Evolutionary conservation across 2,329 filamentous ascomycete species (phyloP).

Genomic region (Penicillium sp.): DNA sequence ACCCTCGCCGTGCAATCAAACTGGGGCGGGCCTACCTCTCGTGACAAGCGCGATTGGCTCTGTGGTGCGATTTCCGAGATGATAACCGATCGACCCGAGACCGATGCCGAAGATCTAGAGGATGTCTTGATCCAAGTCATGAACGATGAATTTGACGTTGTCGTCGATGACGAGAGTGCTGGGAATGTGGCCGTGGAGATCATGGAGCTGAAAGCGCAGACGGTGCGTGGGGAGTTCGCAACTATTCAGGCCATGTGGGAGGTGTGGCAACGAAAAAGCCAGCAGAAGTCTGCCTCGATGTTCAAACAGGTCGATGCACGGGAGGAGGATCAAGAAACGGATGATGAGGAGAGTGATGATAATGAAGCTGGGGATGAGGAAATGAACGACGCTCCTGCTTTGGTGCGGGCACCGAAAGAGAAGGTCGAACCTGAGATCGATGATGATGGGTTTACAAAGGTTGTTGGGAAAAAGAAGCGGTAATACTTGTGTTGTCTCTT

Average conservation of each 20-base stretch:
- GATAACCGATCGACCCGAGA: constrained; percentile 55
- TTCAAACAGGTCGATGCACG: constrained; percentile 36
- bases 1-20: constrained; percentile 77
- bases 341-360: constrained; percentile 50
- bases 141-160: constrained; percentile 91
- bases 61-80: constrained; percentile 80
- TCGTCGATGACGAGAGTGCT: constrained; percentile 82
- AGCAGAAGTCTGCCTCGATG: constrained; percentile 33
- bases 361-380: constrained; percentile 54
- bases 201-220: constrained; percentile 59
- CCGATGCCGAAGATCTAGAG: constrained; percentile 75
- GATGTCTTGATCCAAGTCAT: constrained; percentile 81
- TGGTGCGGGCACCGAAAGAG: constrained; percentile 55
- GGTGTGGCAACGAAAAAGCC: constrained; percentile 36
- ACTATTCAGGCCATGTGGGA: constrained; percentile 58
- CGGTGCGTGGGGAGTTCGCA: constrained; percentile 59
- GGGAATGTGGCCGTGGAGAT: constrained; percentile 68
- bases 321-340: constrained; percentile 53
- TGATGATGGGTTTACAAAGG: constrained; percentile 75
- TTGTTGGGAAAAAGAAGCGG: constrained; percentile 62
- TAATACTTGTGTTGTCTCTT: constrained; percentile 14
- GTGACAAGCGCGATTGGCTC: constrained; percentile 94
- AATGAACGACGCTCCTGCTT: constrained; percentile 63
- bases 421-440: constrained; percentile 66
- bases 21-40: constrained; percentile 78